Evolutionary conservation across 768 basidiomycete species (phyloP).

Genomic region (Lactifluus pinguis): DNA sequence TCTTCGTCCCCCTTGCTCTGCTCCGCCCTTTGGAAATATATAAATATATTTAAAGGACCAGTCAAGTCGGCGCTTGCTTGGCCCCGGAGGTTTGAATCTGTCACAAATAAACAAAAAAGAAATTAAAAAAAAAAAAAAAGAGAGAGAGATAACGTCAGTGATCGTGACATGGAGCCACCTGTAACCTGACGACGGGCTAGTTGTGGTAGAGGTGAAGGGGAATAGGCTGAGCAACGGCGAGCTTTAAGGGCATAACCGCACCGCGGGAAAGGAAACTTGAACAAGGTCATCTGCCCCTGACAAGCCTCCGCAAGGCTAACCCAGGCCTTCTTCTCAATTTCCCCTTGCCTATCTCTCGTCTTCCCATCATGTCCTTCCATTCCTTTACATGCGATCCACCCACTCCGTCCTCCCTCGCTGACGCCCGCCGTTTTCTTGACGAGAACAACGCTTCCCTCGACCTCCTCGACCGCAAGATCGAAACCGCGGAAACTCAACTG

Average conservation of each 20-base stretch:
- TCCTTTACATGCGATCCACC: constrained; percentile 44
- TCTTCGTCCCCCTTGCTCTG: background rate
- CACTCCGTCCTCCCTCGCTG: constrained; percentile 41
- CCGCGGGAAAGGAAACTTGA: constrained; percentile 13
- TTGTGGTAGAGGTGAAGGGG: background rate
- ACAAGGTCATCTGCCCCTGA: constrained; percentile 9
- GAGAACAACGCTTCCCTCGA: constrained; percentile 21
- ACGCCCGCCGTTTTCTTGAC: constrained; percentile 42
- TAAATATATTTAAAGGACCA: background rate
- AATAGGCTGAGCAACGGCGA: background rate
- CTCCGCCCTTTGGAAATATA: constrained; percentile 2
- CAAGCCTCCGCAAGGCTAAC: background rate
- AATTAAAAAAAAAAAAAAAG: background rate
- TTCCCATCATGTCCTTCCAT: constrained; percentile 18
- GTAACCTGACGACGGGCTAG: background rate
- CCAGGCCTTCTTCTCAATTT: background rate
- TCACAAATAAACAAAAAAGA: background rate
- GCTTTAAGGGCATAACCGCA: background rate
- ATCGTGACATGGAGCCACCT: background rate
- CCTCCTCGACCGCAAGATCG: constrained; percentile 41
- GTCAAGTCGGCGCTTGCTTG: constrained; percentile 1
- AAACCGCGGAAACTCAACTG: constrained; percentile 44
- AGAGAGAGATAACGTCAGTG: background rate
- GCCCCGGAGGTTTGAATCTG: background rate
- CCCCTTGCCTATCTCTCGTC: constrained; percentile 10